Conservation (phyloP, 768 basidiomycete species). For the Tricholoma terreum region DNA sequence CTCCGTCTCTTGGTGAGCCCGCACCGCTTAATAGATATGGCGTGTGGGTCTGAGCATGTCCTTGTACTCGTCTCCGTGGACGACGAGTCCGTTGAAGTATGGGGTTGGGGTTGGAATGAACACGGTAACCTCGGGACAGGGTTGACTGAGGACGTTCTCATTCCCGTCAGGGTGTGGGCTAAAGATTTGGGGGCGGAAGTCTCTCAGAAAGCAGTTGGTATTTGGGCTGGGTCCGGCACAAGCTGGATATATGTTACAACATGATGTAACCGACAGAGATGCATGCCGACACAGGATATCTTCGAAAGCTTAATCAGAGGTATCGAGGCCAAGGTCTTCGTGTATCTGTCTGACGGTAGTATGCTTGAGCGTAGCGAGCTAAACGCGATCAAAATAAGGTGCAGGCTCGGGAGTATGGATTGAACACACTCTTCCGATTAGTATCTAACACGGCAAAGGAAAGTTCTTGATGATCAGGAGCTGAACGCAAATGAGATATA, state of each 20-base stretch:
- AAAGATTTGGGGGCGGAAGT: slow-evolving; percentile 2
- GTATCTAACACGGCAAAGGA: slow-evolving; percentile 42
- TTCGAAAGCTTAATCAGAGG: slow-evolving; percentile 50
- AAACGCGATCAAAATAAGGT: slow-evolving; percentile 5
- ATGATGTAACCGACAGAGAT: slow-evolving; percentile 1
- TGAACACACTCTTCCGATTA: slow-evolving; percentile 67
- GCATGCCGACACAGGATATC: neutral
- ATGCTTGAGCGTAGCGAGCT: slow-evolving; percentile 73
- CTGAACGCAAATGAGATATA: neutral
- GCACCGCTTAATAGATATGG: slow-evolving; percentile 32
- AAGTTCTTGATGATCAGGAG: neutral
- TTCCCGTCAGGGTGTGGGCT: slow-evolving; percentile 57
- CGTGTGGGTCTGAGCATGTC: slow-evolving; percentile 87
- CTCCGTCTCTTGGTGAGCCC: slow-evolving; percentile 24
- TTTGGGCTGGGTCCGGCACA: slow-evolving; percentile 46
- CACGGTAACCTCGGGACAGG: slow-evolving; percentile 89
- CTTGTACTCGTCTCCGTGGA: slow-evolving; percentile 35
- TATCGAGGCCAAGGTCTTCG: slow-evolving; percentile 61
- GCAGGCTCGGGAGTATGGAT: neutral
- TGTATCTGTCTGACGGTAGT: slow-evolving; percentile 75
- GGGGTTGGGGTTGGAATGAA: slow-evolving; percentile 98
- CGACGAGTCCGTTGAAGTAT: slow-evolving; percentile 40
- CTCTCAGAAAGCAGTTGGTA: slow-evolving; percentile 15
- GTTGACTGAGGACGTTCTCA: slow-evolving; percentile 47
- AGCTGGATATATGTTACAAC: slow-evolving; percentile 40